Conservation (phyloP, 805 yeast species). For the Saccharomycopsis fermentans region DNA sequence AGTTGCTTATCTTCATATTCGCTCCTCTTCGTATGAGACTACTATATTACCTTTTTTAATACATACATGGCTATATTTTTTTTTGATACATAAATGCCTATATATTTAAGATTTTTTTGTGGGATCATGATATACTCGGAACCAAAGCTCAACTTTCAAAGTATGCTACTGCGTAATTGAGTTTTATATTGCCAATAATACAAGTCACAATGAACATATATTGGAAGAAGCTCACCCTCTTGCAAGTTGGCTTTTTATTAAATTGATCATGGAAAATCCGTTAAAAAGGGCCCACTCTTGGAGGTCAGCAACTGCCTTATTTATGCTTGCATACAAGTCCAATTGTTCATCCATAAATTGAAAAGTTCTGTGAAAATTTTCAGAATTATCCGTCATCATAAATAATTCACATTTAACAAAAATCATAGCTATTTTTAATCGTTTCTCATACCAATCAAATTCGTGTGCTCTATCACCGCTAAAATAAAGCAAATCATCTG, state of each 20-base stretch:
- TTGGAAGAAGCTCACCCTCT: constrained; percentile 35
- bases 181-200: too few relatives aligned
- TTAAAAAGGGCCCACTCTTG: constrained; percentile 70
- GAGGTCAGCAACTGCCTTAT: constrained; percentile 49
- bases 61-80: too few relatives aligned
- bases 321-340: constrained; percentile 41
- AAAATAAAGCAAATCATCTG: constrained; percentile 75
- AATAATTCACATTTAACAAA: constrained; percentile 70
- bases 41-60: neutral
- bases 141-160: neutral
- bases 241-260: constrained; percentile 58
- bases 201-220: too few relatives aligned
- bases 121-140: neutral
- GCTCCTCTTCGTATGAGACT: neutral
- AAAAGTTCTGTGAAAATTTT: constrained; percentile 44
- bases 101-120: too few relatives aligned
- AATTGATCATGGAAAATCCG: constrained; percentile 42
- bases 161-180: neutral
- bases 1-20: neutral
- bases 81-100: neutral
- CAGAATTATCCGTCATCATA: constrained; percentile 66
- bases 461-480: constrained; percentile 71
- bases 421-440: constrained; percentile 58
- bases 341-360: constrained; percentile 56
- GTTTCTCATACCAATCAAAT: constrained; percentile 87